These are phyloP conservation scores for Salinomyces thailandicus DNA, from an alignment of 2,329 filamentous ascomycete genomes.

Conservation along the genomic window DNA sequence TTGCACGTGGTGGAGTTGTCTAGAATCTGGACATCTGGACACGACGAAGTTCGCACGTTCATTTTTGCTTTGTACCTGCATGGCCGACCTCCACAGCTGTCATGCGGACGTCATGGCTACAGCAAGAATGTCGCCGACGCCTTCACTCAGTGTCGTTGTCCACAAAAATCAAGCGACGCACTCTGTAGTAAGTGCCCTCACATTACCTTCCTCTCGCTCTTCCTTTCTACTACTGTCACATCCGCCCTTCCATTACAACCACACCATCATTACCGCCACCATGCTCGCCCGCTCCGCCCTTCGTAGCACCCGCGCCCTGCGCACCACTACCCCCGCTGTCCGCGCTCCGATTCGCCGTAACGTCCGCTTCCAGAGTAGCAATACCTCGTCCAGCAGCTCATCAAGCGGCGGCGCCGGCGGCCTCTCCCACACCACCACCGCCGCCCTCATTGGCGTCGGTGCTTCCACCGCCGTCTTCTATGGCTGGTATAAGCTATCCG, in stretches of 20 bases:
- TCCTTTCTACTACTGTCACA: not conserved
- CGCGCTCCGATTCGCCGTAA: slow-evolving; percentile 3
- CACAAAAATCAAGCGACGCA: too few relatives aligned
- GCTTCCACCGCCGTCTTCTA: slow-evolving; percentile 40
- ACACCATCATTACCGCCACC: slow-evolving; percentile 1
- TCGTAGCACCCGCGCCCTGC: slow-evolving; percentile 8
- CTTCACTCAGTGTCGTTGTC: too few relatives aligned
- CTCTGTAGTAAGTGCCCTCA: too few relatives aligned
- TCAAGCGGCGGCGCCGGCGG: not conserved
- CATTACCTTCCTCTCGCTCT: not conserved
- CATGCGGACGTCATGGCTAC: too few relatives aligned
- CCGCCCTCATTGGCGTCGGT: slow-evolving; percentile 35
- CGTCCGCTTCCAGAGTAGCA: slow-evolving; percentile 8
- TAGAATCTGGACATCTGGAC: too few relatives aligned
- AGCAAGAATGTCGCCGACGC: too few relatives aligned
- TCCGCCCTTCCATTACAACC: not conserved
- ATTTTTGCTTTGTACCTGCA: too few relatives aligned
- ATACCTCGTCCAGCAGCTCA: not conserved
- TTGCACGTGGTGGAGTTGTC: too few relatives aligned
- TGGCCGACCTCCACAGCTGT: too few relatives aligned
- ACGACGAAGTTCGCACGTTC: too few relatives aligned
- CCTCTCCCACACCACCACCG: not conserved
- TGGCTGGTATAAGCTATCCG: slow-evolving; percentile 45
- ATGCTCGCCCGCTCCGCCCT: slow-evolving; percentile 7
- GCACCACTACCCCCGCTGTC: slow-evolving; percentile 6